A percentile compares a stretch with the other conserved stretches of the same genome.
Evolutionary conservation across 805 yeast genomes (phyloP).

Genomic region (Candida gorgasii): DNA sequence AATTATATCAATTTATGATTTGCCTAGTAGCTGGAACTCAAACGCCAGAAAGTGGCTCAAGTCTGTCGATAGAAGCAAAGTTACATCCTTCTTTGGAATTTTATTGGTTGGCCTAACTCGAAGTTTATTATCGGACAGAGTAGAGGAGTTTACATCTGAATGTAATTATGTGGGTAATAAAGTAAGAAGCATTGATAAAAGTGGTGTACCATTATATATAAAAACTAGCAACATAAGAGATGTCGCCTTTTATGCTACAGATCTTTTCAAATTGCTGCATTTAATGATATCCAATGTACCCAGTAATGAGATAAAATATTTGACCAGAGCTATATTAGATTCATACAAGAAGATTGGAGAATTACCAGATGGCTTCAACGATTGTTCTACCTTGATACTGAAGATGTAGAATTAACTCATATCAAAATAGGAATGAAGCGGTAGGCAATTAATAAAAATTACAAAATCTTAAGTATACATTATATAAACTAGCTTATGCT

Average conservation of each 20-base stretch:
- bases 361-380: conserved; percentile 5
- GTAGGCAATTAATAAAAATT: not conserved
- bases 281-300: not conserved
- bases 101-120: conserved; percentile 3
- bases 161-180: not conserved
- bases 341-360: not conserved
- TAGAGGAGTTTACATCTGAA: conserved; percentile 7
- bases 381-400: not conserved
- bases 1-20: conserved; percentile 1
- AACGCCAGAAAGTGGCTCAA: conserved; percentile 4
- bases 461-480: conserved; percentile 7
- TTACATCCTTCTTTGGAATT: conserved; percentile 2
- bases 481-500: conserved; percentile 8
- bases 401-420: not conserved
- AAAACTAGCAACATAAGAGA: not conserved
- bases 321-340: not conserved
- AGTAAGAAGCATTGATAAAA: conserved; percentile 1
- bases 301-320: not conserved
- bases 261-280: not conserved
- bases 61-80: conserved; percentile 1
- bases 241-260: conserved; percentile 2
- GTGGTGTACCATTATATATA: not conserved
- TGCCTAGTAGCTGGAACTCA: conserved; percentile 2
- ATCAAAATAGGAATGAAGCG: too few relatives aligned
- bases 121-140: not conserved